Evolutionary conservation across 2,329 filamentous ascomycete species (phyloP), one percentile per base, ranked within the genome.

Genomic region (Penicillium sumatraense): DNA sequence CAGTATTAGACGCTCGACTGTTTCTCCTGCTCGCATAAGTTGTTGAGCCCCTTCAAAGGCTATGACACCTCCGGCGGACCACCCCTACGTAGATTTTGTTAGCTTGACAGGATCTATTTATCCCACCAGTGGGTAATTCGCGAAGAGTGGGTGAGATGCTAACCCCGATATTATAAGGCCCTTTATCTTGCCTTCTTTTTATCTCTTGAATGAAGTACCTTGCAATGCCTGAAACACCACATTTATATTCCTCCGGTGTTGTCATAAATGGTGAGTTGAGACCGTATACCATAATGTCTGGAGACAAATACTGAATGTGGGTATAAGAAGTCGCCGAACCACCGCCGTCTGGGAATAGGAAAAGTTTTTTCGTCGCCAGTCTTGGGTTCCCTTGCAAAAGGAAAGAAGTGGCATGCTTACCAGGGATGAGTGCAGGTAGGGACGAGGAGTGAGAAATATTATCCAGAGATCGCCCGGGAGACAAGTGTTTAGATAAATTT

Each of bases 221-320:
- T 6, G 45, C 45, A 4, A 48, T 48, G 10, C 45, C 45, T 13
- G 29, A n/a, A 6, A 48, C 45, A 9, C 45, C 45, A 33, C n/a
- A 73, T 23, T 51, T 69, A 77, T 11, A 58, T 62, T 70, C 75
- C 14, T 57, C 29, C 2, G 70, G 64, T 2, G 49, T 63, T 31
- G 66, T 70, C 63, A 76, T 65, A 62, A 68, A 79, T 3, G 77
- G 77, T 42, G 67, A 74, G 63, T 79, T 78, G 9, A 80, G 76
- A 16, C 82, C 84, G 66, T 80, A 83, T 11, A 86, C 77, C 3
- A 77, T 79, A 40, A 83, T 70, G 24, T 80, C 70, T 7, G 76
- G 58, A 6, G 75, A 74, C 10, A 86, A 72, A 0, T 58, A 54
- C 0, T 76, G 70, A 3, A 78, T 53, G 24, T 63, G 51, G 2